Base-by-base conservation (phyloP, 257 asterid species). In the Verbena officinalis region DNA sequence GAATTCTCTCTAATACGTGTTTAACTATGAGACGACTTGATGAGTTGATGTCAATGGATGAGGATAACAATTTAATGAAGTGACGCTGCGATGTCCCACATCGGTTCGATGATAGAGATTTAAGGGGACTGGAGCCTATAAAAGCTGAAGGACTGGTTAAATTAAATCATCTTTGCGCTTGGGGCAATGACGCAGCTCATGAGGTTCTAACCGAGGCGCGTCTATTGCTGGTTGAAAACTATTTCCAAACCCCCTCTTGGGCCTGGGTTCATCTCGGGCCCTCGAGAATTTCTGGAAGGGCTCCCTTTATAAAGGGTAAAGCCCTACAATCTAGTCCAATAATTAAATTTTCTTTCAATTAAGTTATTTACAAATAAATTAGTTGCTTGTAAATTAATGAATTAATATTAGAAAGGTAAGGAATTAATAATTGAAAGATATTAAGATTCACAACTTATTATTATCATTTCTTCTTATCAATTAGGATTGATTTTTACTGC, bases 181-280 rank as follows among this genome's bases (percentile, higher is more conserved):
- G 75, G 75, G 75, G 70, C 75, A 71, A 71, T 71, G 76, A 64
- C 71, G 71, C 71, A 71, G 76, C 71, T 71, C 21, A 55, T 63
- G 71, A 71, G 61, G 76, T 63, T 31, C 70, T 55, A 52, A 65
- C 62, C 33, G 70, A 65, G 62, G 70, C 70, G 70, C 71, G 76
- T 62, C 76, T 63, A 56, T 71, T 71, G 76, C 76, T 64, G 76
- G 76, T 71, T 71, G 76, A 71, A 71, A 71, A 71, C 76, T 71
- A 64, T 64, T 64, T 64, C 76, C 76, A 71, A 72, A 72, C 72
- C 68, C 63, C 67, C 63, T 57, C 72, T 50, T 48, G 55, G 72
- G 68, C 76, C 58, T 36, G 65, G 71, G 64, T 19, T 58, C 7
- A 19, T 1, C 64, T n/a, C 23, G 0, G 67, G 72, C 72, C 57